These are phyloP conservation scores for Camellia sinensis DNA, from an alignment of 148 eudicot genomes.

Conservation along the genomic window DNA sequence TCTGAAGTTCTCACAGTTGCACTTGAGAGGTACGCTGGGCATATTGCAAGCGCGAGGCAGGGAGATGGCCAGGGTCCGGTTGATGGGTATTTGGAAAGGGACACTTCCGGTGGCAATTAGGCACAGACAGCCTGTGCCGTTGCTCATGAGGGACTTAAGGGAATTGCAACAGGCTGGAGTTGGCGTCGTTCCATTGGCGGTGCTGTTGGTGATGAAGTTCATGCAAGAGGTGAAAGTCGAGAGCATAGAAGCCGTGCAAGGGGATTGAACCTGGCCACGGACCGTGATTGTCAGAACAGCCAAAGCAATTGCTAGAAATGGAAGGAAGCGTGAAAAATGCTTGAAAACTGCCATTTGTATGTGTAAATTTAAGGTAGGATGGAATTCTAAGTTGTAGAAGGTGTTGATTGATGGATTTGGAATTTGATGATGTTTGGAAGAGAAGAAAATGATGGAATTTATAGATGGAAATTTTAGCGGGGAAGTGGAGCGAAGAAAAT, in stretches of 20 bases:
- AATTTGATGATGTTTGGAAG: slow-evolving; percentile 14
- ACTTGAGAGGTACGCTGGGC: slow-evolving; percentile 70
- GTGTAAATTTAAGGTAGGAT: too few relatives aligned
- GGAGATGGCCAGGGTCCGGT: slow-evolving; percentile 63
- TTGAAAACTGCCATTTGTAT: slow-evolving; percentile 8
- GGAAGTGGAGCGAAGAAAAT: slow-evolving; percentile 10
- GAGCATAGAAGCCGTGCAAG: slow-evolving; percentile 68
- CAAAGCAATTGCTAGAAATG: slow-evolving; percentile 22
- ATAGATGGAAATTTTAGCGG: slow-evolving; percentile 28
- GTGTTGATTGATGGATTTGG: neutral
- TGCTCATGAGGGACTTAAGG: slow-evolving; percentile 48
- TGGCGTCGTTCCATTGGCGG: slow-evolving; percentile 44
- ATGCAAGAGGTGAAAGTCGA: slow-evolving; percentile 62
- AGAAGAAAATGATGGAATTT: slow-evolving; percentile 22
- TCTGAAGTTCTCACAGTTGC: slow-evolving; percentile 52
- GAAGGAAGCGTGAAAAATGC: neutral
- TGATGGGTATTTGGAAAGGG: slow-evolving; percentile 68
- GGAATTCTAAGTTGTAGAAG: neutral
- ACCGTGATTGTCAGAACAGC: slow-evolving; percentile 11
- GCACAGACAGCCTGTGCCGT: slow-evolving; percentile 69
- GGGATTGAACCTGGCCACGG: slow-evolving; percentile 32
- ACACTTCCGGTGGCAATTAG: slow-evolving; percentile 58
- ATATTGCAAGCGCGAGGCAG: slow-evolving; percentile 83
- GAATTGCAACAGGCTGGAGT: slow-evolving; percentile 65
- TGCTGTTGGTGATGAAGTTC: slow-evolving; percentile 48